Conservation (phyloP, 768 basidiomycete genomes). For the Psilocybe cyanescens region DNA sequence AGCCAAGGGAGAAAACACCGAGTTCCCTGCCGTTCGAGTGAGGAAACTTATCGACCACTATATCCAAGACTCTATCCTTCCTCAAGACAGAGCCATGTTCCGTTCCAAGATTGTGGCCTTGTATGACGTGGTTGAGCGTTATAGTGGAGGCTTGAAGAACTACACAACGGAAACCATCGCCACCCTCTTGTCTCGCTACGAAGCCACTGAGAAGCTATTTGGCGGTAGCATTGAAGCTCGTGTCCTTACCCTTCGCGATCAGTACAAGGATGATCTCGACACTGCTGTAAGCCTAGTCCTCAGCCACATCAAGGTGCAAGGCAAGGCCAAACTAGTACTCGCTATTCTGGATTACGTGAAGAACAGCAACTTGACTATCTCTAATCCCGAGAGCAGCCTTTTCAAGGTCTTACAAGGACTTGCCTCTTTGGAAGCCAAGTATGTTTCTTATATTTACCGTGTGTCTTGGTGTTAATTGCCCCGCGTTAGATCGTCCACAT, state of each 20-base stretch:
- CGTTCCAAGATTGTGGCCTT: conserved; percentile 71
- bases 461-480: conserved; percentile 1
- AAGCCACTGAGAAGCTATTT: conserved; percentile 88
- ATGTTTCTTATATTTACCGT: conserved; percentile 27
- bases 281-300: conserved; percentile 85
- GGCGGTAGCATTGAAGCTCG: conserved; percentile 94
- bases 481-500: conserved; percentile 74
- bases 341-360: conserved; percentile 91
- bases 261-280: conserved; percentile 91
- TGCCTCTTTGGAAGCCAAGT: conserved; percentile 90
- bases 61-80: conserved; percentile 76
- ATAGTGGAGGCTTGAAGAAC: conserved; percentile 79
- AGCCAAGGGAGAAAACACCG: conserved; percentile 69
- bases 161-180: conserved; percentile 86
- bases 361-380: conserved; percentile 73
- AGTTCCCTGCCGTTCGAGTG: conserved; percentile 90
- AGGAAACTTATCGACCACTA: conserved; percentile 88
- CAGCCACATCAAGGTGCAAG: conserved; percentile 94
- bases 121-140: conserved; percentile 78
- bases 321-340: conserved; percentile 88
- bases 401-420: conserved; percentile 80
- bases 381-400: conserved; percentile 73
- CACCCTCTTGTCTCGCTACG: conserved; percentile 76
- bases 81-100: conserved; percentile 83
- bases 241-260: conserved; percentile 87